Evolutionary conservation across 148 eudicot species (phyloP), one percentile per base, ranked within the genome.

Genomic region (Rhododendron vialii): DNA sequence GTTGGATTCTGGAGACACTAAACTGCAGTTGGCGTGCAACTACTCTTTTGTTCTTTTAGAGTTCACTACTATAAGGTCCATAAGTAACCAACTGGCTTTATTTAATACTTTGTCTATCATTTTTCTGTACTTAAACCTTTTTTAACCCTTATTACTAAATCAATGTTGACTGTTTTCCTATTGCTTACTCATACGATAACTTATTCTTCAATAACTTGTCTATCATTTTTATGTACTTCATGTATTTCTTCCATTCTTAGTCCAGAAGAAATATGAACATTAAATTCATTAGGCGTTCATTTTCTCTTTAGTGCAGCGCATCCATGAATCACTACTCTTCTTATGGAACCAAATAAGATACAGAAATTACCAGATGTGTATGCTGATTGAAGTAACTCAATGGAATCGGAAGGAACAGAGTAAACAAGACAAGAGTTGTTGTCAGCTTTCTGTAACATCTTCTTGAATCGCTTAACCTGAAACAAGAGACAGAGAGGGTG

Each of bases 381-480:
- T 18, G 85, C 81, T 50, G 93, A 53, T 74, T 86, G 91, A 89
- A 94, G 93, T 35, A 94, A 88, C 88, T 93, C 90, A 84, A 97
- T 85, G 26, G 93, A 90, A 75, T 94, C 96, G 22, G 91, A 85
- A 67, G 96, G 91, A 86, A 95, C 88, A 73, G 96, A 81, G 91
- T 90, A 91, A 43, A 82, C 83, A 22, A 91, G 83, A 86, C 92
- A 93, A 82, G 94, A 88, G 84, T 86, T 89, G 82, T 87, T 90
- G 76, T 90, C 96, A 84, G 96, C 98, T 91, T 95, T 96, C 85
- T 88, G 92, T 81, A 94, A 82, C 82, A 95, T 80, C 88, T 88
- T 92, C 86, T 90, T 91, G 90, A 97, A 95, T 83, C 89, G 83
- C 83, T 86, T 90, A 74, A 91, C 94, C 99, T 97, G 93, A 89